Evolutionary conservation across 768 basidiomycete genomes (phyloP).

Genomic region (Tubosaeta sp.): DNA sequence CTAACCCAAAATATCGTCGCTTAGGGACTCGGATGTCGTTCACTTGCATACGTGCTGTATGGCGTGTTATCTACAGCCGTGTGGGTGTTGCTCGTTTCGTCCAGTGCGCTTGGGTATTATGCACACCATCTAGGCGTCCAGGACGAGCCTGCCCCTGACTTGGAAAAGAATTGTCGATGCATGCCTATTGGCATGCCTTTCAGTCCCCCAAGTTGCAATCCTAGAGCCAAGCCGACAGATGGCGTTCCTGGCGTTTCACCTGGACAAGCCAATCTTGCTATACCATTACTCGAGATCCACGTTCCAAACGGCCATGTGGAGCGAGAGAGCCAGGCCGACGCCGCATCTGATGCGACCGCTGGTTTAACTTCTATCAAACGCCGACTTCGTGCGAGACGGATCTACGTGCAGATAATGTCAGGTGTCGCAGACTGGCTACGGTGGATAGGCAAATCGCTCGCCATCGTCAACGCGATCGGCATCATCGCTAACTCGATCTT

Average conservation of each 20-base stretch:
- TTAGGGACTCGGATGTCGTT: slow-evolving; percentile 35
- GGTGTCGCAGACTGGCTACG: slow-evolving; percentile 35
- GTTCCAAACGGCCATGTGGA: too few species aligned
- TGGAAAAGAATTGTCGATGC: neutral
- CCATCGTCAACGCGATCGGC: slow-evolving; percentile 26
- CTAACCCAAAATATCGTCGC: neutral
- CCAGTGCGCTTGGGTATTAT: slow-evolving; percentile 15
- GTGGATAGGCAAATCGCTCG: slow-evolving; percentile 25
- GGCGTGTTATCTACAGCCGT: slow-evolving; percentile 25
- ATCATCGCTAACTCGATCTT: slow-evolving; percentile 25
- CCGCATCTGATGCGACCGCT: neutral
- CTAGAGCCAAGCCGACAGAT: neutral
- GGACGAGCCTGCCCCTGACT: neutral
- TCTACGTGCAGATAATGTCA: neutral
- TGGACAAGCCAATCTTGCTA: neutral
- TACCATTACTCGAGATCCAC: neutral
- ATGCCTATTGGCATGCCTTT: neutral
- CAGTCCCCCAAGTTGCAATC: neutral
- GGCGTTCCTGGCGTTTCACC: neutral
- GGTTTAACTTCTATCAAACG: too few species aligned
- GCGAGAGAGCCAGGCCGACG: neutral
- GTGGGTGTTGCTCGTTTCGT: slow-evolving; percentile 29
- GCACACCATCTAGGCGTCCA: slow-evolving; percentile 5
- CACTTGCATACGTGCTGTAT: slow-evolving; percentile 29
- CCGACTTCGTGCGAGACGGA: neutral